Conservation (phyloP, 495 filamentous ascomycete genomes). For the Xylaria grammica region DNA sequence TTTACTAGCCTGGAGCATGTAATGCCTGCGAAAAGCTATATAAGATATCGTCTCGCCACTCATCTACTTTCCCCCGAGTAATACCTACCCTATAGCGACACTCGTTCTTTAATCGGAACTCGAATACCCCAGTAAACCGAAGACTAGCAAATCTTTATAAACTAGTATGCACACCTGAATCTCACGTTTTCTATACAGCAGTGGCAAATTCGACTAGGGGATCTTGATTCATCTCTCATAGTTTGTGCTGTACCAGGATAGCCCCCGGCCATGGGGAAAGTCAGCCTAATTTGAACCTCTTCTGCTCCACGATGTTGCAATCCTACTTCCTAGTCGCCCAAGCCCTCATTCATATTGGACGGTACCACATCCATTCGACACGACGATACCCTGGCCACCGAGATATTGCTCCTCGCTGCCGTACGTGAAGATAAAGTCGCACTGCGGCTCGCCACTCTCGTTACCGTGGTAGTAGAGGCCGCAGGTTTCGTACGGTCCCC, state of each 20-base stretch:
- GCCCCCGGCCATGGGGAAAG: not conserved
- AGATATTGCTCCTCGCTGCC: conserved; percentile 18
- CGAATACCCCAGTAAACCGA: too few relatives aligned
- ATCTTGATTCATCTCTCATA: not conserved
- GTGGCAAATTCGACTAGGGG: too few relatives aligned
- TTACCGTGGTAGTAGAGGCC: conserved; percentile 42
- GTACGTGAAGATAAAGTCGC: conserved; percentile 33
- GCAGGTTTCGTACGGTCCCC: conserved; percentile 55
- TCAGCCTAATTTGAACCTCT: not conserved
- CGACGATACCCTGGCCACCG: conserved; percentile 29
- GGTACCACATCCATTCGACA: conserved; percentile 28
- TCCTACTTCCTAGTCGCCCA: too few relatives aligned
- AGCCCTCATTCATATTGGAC: conserved; percentile 23
- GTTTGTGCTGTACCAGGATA: not conserved
- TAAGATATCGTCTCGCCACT: not conserved
- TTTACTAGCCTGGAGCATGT: not conserved
- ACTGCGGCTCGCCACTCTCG: conserved; percentile 24
- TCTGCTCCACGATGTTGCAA: not conserved
- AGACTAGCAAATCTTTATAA: too few relatives aligned
- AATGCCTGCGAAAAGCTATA: not conserved
- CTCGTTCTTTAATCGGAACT: not conserved
- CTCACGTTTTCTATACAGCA: too few relatives aligned
- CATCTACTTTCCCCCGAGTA: not conserved
- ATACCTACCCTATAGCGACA: not conserved
- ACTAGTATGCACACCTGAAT: too few relatives aligned